Evolutionary conservation across 2,329 filamentous ascomycete species (phyloP), one percentile per base, ranked within the genome.

Genomic region (Neonectria hederae): DNA sequence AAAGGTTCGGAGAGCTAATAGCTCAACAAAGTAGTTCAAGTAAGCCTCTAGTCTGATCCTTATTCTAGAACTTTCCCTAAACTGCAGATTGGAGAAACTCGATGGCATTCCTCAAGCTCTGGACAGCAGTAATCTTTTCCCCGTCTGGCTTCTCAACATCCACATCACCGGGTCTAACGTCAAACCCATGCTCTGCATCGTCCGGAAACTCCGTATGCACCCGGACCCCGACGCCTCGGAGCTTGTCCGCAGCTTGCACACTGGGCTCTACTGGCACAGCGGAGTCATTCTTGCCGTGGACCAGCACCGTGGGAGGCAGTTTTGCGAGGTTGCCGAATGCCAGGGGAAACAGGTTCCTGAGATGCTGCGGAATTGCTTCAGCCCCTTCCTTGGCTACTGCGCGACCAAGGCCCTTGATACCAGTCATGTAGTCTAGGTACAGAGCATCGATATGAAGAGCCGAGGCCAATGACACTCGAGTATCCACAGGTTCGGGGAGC

Each of bases 401-500:
- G 0, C 40, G 62, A 5, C 66, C 62, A 0, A 72, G 54, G 0
- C 69, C 70, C 0, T 59, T 28, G 1, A 70, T 2, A 0, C 70
- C 70, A 0, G 70, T 69, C 13, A 72, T 65, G 22, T 72, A 72
- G 13, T 72, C 70, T 2, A 65, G 69, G n/a, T 70, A 69, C 0
- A 71, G 38, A 0, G 65, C 70, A 2, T 71, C 63, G 1, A 72
- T 43, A 4, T 72, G 70, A 2, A 72, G 51, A 17, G 70, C 70
- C 6, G 69, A 59, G 0, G 57, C n/a, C 3, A 72, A 26, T 2
- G 40, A 24, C n/a, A 65, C 54, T 0, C 70, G 40, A 0, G 45
- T 42, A 13, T 67, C 62, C 10, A 24, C 17, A 0, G 56, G 19
- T 10, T 32, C 59, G 10, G 10, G 26, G 0, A 43, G 26, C 0